phyloP scores from a whole-genome alignment of 257 asterid species.

The Solanum sejunctum region DNA sequence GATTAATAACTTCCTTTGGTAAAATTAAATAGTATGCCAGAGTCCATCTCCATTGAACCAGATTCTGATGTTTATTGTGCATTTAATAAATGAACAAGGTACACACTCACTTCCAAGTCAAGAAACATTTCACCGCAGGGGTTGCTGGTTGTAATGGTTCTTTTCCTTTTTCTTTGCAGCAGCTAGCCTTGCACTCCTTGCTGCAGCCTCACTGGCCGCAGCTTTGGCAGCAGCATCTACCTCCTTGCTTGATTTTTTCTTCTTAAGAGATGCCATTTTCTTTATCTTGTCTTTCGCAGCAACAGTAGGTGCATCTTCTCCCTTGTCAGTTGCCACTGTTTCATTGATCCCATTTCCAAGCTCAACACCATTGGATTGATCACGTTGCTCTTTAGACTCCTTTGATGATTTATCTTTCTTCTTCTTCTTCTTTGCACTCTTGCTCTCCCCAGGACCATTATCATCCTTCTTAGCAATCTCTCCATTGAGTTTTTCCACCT shows the following conservation, averaged over 20 bases:
- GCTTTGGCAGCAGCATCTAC: constrained; percentile 80
- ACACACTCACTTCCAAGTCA: neutral
- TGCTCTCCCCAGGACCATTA: constrained; percentile 56
- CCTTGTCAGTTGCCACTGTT: constrained; percentile 24
- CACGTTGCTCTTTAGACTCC: constrained; percentile 52
- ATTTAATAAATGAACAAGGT: neutral
- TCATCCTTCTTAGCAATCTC: constrained; percentile 47
- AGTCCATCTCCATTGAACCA: neutral
- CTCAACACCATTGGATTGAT: constrained; percentile 29
- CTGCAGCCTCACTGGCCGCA: constrained; percentile 88
- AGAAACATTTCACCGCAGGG: constrained; percentile 38
- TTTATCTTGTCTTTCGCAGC: constrained; percentile 68
- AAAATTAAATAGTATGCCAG: neutral
- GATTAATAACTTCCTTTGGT: neutral
- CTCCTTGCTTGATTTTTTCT: constrained; percentile 80
- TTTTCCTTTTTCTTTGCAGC: constrained; percentile 97
- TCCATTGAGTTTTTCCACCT: constrained; percentile 26
- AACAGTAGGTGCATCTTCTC: constrained; percentile 40
- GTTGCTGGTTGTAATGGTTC: constrained; percentile 94
- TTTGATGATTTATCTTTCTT: constrained; percentile 71
- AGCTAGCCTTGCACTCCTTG: constrained; percentile 75
- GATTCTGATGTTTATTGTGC: constrained; percentile 2
- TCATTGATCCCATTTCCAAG: constrained; percentile 34
- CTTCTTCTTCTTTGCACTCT: constrained; percentile 81
- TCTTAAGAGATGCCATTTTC: constrained; percentile 67